Base-by-base conservation (phyloP, 163 green algal species). In the Volvox carteri region DNA sequence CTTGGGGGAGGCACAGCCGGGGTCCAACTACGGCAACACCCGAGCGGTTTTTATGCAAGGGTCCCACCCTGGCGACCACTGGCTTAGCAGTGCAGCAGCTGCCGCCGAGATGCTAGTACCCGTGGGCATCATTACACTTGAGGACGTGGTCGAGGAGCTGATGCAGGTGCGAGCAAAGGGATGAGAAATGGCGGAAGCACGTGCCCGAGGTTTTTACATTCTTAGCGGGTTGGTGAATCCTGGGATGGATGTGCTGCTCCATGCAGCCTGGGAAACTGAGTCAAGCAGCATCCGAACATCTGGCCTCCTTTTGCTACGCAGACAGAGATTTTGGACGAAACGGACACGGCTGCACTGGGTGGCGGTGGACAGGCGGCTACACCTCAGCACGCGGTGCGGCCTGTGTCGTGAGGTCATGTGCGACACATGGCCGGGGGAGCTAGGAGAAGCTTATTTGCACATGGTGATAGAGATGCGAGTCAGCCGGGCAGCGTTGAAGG, bases 121-220 rank as follows among this genome's bases (percentile, higher is more conserved):
- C 0, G 85, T 97, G 44, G 96, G 96, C 28, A 97, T 98, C 91
- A 97, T 98, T 86, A 98, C 96, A 0, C 96, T 98, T 25, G 96
- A 98, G 81, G 96, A 98, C 48, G 94, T 98, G 33, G 91, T 98
- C 33, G 96, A 98, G 84, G 94, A 96, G 94, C 92, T 98, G 44
- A 92, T 98, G 78, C 92, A 95, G 78, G 89, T 92, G n/a, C 30
- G 58, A 23, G 21, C 56, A 42, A 28, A 54, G 25, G 7, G 52
- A 23, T 65, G n/a, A n/a, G n/a, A n/a, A n/a, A n/a, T n/a, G n/a
- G n/a, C n/a, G n/a, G n/a, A n/a, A n/a, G n/a, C n/a, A n/a, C n/a
- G n/a, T n/a, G n/a, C n/a, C n/a, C n/a, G n/a, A n/a, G n/a, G n/a
- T n/a, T n/a, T n/a, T n/a, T n/a, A n/a, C n/a, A n/a, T n/a, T n/a